Base-by-base conservation (phyloP, 2,329 filamentous ascomycete genomes). In the Colletotrichum navitas region DNA sequence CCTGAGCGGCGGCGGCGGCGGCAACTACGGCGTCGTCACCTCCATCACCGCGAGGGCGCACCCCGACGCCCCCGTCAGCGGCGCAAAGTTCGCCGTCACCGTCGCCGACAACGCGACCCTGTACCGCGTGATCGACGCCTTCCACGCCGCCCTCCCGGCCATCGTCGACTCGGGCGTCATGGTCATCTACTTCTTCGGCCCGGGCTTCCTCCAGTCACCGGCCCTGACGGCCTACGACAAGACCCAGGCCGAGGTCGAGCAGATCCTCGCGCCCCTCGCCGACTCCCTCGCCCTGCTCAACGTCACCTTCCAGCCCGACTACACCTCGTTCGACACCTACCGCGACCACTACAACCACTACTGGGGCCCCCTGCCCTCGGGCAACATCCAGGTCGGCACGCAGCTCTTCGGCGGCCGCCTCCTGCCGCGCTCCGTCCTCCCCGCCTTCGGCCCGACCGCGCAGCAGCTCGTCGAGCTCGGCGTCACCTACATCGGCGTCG, bases 1-100 rank as follows among this genome's bases (percentile, higher is more conserved):
- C 0, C 82, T 91, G 69, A 80, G 87, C 73, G 89, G 90, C 12
- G 74, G 82, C 4, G 85, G 84, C 32, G 80, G 80, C 24, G 80
- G 79, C 72, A 83, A 81, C 41, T 74, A 85, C 73, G 89, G 83
- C 2, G 82, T 91, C 1, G 87, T 91, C 1, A 78, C 84, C 10
- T 88, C 86, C 1, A 81, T 90, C 77, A 90, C 87, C 0, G 80
- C 85, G 49, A 86, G 85, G 73, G 83, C 85, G 1, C 82, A 89
- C 76, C 78, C 81, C 0, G 83, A 86, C 66, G 77, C 77, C 10
- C 77, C 79, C 0, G 81, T 85, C 3, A 80, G 47, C 49, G 70
- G 70, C 1, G 70, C 70, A 34, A 71, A 47, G n/a, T 71, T 72
- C 49, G 55, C 61, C 49, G 55, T 72, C 5, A 56, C 55, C 32